phyloP scores from a whole-genome alignment of 1,139 yeast species.

The Hyphopichia khmerensis region DNA sequence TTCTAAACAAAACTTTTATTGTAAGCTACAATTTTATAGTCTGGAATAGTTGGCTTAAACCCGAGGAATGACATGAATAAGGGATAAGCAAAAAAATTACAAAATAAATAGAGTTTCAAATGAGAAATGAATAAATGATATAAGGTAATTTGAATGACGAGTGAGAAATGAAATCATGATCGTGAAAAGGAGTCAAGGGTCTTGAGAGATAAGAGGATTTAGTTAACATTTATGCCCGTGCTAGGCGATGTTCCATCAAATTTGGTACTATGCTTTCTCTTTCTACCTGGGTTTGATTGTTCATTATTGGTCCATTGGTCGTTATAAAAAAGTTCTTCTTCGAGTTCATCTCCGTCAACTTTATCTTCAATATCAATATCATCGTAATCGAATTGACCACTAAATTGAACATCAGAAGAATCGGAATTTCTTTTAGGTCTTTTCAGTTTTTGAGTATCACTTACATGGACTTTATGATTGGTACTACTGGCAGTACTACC shows the following conservation, averaged over 20 bases:
- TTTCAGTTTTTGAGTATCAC: neutral
- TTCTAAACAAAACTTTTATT: too few species aligned
- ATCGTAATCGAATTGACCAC: conserved; percentile 23
- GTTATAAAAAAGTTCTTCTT: conserved; percentile 22
- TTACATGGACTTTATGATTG: too few species aligned
- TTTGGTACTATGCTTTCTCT: conserved; percentile 3
- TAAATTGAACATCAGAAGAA: neutral
- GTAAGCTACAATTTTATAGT: too few species aligned
- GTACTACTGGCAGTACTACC: neutral
- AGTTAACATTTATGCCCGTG: neutral
- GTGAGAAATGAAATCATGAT: neutral
- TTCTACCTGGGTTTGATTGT: neutral
- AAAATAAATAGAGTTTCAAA: too few species aligned
- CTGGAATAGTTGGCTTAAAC: too few species aligned
- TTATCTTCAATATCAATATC: conserved; percentile 24
- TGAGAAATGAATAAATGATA: too few species aligned
- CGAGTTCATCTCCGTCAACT: conserved; percentile 21
- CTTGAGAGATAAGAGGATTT: neutral
- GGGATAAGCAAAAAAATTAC: too few species aligned
- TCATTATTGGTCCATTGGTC: conserved; percentile 16
- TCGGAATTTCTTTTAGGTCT: neutral
- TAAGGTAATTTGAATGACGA: neutral
- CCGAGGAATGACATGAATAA: too few species aligned
- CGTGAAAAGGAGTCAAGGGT: neutral
- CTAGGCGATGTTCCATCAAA: neutral